Evolutionary conservation across 768 basidiomycete genomes (phyloP), one percentile per base, ranked within the genome.

Genomic region (Krasilnikovozyma curviuscula): DNA sequence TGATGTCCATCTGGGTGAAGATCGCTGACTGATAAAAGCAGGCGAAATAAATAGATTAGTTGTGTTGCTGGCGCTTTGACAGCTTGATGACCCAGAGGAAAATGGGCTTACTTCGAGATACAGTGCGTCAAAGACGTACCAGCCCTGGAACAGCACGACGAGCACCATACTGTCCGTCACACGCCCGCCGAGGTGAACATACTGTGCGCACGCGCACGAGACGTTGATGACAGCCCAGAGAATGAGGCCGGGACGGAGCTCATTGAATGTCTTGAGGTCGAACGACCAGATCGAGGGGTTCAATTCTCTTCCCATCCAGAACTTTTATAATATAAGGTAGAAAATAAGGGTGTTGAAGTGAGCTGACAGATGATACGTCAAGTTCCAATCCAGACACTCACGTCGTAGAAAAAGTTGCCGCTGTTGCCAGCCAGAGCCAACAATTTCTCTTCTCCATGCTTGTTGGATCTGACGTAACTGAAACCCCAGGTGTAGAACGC

Each of bases 1-100:
- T 89, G 60, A 98, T 89, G 60, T 98, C 93, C 83, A 98, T 98
- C 3, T 81, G 86, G 1, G 84, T 89, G 49, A 97, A 71, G 55
- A 98, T 72, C 9, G 83, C 80, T 2, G 82, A 73, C 84, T 93
- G 55, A 7, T n/a, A 2, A n/a, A n/a, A 13, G 7, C 13, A 16
- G 18, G 35, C 29, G 10, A 32, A 43, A 49, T 29, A 42, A 24
- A 40, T 25, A 25, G 29, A 7, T 23, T 13, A 27, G 21, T 31
- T 12, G 23, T 3, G n/a, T 25, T 23, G 7, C 2, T 37, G 8
- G 10, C 18, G 30, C 37, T 43, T 39, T n/a, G n/a, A n/a, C n/a
- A n/a, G n/a, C n/a, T n/a, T n/a, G n/a, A n/a, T n/a, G n/a, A n/a
- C n/a, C n/a, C n/a, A n/a, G n/a, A n/a, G 27, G 47, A 35, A 14